phyloP scores from a whole-genome alignment of 371 early-diverging fungal genomes.

The Nematocida parisii region DNA sequence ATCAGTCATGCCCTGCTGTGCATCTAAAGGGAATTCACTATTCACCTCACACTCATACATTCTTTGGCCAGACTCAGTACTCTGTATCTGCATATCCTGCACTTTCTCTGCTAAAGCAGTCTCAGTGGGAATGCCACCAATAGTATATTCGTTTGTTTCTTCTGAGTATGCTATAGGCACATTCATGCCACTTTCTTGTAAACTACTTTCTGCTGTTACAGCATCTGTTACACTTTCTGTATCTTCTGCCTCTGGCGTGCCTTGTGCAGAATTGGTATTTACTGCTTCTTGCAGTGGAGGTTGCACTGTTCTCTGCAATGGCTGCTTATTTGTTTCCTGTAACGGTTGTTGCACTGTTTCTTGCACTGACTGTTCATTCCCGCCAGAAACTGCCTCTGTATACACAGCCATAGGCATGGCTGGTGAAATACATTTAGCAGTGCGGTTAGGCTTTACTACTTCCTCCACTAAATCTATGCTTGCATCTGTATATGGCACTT shows the following conservation, averaged over 20 bases:
- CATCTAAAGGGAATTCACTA: not conserved
- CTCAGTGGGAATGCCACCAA: not conserved
- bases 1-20: not conserved
- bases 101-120: not conserved
- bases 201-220: not conserved
- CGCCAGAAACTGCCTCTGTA: not conserved
- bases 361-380: not conserved
- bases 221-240: not conserved
- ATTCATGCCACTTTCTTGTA: not conserved
- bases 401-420: not conserved
- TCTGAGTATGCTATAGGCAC: not conserved
- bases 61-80: not conserved
- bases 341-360: not conserved
- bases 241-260: not conserved
- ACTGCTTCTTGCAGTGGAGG: not conserved
- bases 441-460: not conserved
- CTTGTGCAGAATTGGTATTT: not conserved
- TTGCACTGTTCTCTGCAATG: not conserved
- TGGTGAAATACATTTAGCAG: not conserved
- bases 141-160: not conserved
- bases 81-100: not conserved
- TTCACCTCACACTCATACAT: not conserved
- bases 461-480: conserved; percentile 12
- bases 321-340: not conserved
- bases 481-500: conserved; percentile 45